Evolutionary conservation across 2,329 filamentous ascomycete species (phyloP).

Genomic region (Penicillium paneum): DNA sequence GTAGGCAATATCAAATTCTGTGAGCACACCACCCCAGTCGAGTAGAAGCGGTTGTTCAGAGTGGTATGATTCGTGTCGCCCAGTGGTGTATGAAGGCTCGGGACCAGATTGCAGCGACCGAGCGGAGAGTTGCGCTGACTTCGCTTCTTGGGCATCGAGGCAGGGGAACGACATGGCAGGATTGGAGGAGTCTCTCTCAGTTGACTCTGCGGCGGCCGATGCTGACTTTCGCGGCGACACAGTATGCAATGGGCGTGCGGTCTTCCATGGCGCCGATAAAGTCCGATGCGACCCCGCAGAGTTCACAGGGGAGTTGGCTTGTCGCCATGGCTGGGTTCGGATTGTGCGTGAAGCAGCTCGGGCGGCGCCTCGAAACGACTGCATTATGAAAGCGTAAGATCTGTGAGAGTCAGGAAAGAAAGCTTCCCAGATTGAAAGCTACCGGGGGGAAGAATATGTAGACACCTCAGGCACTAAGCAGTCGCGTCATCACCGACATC

Average conservation of each 20-base stretch:
- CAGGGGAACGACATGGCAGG: constrained; percentile 87
- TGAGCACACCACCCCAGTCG: constrained; percentile 92
- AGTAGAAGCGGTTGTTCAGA: constrained; percentile 72
- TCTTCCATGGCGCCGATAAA: constrained; percentile 17
- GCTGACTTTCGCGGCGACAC: constrained; percentile 18
- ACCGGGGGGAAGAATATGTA: constrained; percentile 4
- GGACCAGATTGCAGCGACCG: constrained; percentile 71
- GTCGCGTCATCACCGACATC: constrained; percentile 20
- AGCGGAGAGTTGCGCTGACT: constrained; percentile 69
- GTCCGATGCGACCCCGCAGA: constrained; percentile 12
- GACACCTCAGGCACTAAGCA: constrained; percentile 14
- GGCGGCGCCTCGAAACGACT: constrained; percentile 18
- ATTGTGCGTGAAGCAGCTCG: constrained; percentile 20
- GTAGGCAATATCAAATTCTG: constrained; percentile 83
- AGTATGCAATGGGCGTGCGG: constrained; percentile 21
- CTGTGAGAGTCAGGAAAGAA: not conserved
- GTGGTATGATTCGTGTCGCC: constrained; percentile 74
- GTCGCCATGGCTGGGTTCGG: constrained; percentile 16
- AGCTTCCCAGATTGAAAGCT: not conserved
- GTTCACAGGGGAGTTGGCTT: constrained; percentile 1
- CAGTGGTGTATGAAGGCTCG: constrained; percentile 90
- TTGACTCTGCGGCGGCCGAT: constrained; percentile 16
- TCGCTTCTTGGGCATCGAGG: constrained; percentile 76
- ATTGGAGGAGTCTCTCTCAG: constrained; percentile 57
- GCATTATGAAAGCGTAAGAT: constrained; percentile 16